Percentiles rank a stretch among this genome's conserved stretches.
Evolutionary conservation across 1,139 yeast genomes (phyloP).

Genomic region (Debaryomycetaceae sp.): DNA sequence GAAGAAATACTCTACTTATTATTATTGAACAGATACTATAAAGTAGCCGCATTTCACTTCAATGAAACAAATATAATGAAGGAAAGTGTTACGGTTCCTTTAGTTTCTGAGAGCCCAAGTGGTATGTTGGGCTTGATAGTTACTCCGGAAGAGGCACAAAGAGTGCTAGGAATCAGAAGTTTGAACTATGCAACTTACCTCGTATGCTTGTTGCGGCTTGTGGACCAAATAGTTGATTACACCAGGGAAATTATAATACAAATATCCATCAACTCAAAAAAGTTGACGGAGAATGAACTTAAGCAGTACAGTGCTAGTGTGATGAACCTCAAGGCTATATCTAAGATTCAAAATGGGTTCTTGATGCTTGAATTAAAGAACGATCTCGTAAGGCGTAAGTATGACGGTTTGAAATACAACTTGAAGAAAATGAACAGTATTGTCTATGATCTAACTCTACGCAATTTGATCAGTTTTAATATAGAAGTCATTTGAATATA

Average conservation of each 20-base stretch:
- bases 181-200: constrained; percentile 22
- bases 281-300: constrained; percentile 1
- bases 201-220: constrained; percentile 19
- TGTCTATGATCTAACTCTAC: constrained; percentile 24
- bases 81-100: constrained; percentile 7
- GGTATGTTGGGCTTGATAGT: constrained; percentile 15
- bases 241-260: constrained; percentile 26
- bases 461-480: constrained; percentile 14
- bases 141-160: constrained; percentile 16
- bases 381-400: constrained; percentile 25
- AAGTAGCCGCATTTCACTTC: constrained; percentile 10
- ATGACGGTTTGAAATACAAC: constrained; percentile 29
- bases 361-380: constrained; percentile 30
- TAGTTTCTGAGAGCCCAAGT: constrained; percentile 6
- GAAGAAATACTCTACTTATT: constrained; percentile 21
- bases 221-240: constrained; percentile 26
- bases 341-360: constrained; percentile 25
- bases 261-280: constrained; percentile 15
- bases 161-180: constrained; percentile 9
- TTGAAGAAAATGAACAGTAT: constrained; percentile 26
- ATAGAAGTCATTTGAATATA: constrained; percentile 8
- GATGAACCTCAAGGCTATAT: constrained; percentile 22
- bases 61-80: constrained; percentile 1
- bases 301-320: constrained; percentile 20
- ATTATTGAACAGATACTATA: constrained; percentile 17